Percentiles rank a stretch among this genome's conserved stretches.
Conservation (phyloP, 768 basidiomycete species). For the Exsudoporus frostii region DNA sequence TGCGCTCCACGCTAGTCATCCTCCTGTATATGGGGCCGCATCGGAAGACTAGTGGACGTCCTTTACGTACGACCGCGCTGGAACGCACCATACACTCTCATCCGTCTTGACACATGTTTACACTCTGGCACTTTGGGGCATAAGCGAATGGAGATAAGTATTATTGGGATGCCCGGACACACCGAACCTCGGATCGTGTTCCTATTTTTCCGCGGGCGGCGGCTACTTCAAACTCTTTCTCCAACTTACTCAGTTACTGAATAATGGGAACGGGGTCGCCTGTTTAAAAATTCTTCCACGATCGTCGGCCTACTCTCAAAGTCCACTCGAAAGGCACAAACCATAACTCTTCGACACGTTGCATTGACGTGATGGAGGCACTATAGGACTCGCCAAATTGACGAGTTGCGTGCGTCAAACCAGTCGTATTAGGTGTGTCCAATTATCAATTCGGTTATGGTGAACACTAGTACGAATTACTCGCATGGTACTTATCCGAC, state of each 20-base stretch:
- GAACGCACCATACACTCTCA: background rate
- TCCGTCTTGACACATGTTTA: background rate
- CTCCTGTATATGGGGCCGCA: slow-evolving; percentile 11
- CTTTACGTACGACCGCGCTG: slow-evolving; percentile 32
- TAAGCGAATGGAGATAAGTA: background rate
- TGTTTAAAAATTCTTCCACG: background rate
- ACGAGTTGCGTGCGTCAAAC: background rate
- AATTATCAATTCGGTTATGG: background rate
- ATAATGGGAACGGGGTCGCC: too few species aligned
- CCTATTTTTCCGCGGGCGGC: too few species aligned
- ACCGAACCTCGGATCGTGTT: background rate
- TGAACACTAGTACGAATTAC: background rate
- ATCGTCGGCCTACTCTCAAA: background rate
- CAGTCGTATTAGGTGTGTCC: background rate
- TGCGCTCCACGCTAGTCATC: background rate
- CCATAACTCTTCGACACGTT: too few species aligned
- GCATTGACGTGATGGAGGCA: background rate
- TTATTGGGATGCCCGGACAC: too few species aligned
- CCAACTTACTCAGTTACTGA: too few species aligned
- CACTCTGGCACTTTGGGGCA: background rate
- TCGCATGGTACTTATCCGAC: background rate
- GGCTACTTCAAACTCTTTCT: too few species aligned
- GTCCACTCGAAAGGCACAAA: background rate
- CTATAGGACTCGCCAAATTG: background rate
- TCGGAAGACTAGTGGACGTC: slow-evolving; percentile 40